Conservation (phyloP, 2,329 filamentous ascomycete genomes). For the Verticillium dahliae region DNA sequence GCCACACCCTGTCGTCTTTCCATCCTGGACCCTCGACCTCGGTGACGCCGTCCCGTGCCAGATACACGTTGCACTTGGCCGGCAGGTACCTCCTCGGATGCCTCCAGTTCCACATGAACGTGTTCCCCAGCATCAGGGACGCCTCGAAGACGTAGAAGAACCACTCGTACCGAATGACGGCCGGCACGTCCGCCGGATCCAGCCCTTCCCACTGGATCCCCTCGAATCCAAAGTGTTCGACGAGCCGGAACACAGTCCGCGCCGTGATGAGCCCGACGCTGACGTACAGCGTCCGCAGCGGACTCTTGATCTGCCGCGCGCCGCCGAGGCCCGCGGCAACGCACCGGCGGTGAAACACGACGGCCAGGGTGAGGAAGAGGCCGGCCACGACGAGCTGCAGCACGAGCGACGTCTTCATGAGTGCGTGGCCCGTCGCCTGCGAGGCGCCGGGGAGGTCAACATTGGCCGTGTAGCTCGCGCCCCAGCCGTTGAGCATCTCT, state of each 20-base stretch:
- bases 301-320: conserved; percentile 20
- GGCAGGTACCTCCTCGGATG: conserved; percentile 48
- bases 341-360: conserved; percentile 40
- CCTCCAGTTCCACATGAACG: conserved; percentile 39
- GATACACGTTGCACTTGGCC: conserved; percentile 38
- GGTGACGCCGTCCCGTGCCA: conserved; percentile 40
- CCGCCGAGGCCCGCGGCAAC: conserved; percentile 24
- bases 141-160: conserved; percentile 55
- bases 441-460: conserved; percentile 26
- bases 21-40: conserved; percentile 43
- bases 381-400: conserved; percentile 48
- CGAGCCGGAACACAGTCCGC: conserved; percentile 50
- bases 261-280: conserved; percentile 41
- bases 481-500: conserved; percentile 41
- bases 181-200: conserved; percentile 28
- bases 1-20: conserved; percentile 37
- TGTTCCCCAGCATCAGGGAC: conserved; percentile 44
- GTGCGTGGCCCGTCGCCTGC: conserved; percentile 33
- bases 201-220: conserved; percentile 30
- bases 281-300: conserved; percentile 43
- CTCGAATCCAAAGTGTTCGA: conserved; percentile 52
- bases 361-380: conserved; percentile 41
- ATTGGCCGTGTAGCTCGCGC: conserved; percentile 41
- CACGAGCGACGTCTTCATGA: conserved; percentile 44
- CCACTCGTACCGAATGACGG: conserved; percentile 49